Percentiles rank a stretch among this genome's conserved stretches.
These are phyloP conservation scores for Populus hybrid DNA, from an alignment of 441 rosid genomes.

Conservation along the genomic window DNA sequence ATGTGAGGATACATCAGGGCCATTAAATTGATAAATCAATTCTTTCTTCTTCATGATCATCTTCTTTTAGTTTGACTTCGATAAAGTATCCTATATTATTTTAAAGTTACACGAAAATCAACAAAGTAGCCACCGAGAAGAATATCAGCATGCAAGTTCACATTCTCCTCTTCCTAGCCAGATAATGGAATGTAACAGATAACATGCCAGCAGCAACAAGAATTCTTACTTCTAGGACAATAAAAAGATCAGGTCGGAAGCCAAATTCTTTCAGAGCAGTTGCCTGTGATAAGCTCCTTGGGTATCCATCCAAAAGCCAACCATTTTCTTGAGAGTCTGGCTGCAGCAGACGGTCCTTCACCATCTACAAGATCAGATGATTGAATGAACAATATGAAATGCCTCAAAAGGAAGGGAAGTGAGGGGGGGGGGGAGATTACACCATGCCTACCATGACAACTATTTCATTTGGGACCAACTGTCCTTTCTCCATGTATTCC, in stretches of 20 bases:
- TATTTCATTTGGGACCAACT: slow-evolving; percentile 74
- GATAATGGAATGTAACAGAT: not conserved
- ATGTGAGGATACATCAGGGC: not conserved
- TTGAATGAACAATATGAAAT: slow-evolving; percentile 12
- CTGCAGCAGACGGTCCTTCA: slow-evolving; percentile 70
- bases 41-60: not conserved
- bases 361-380: slow-evolving; percentile 53
- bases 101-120: not conserved
- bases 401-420: not conserved
- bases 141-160: not conserved
- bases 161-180: not conserved
- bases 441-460: slow-evolving; percentile 53
- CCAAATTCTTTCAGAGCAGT: slow-evolving; percentile 67
- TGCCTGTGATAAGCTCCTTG: slow-evolving; percentile 89
- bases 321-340: slow-evolving; percentile 76
- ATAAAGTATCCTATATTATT: not conserved
- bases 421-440: not conserved
- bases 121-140: not conserved
- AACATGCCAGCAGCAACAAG: not conserved
- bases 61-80: not conserved
- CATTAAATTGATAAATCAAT: not conserved
- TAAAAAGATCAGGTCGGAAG: slow-evolving; percentile 74
- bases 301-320: slow-evolving; percentile 98
- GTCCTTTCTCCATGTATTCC: slow-evolving; percentile 84
- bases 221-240: slow-evolving; percentile 69